Evolutionary conservation across 805 yeast species (phyloP), one percentile per base, ranked within the genome.

Genomic region (Blastobotrys robertii): DNA sequence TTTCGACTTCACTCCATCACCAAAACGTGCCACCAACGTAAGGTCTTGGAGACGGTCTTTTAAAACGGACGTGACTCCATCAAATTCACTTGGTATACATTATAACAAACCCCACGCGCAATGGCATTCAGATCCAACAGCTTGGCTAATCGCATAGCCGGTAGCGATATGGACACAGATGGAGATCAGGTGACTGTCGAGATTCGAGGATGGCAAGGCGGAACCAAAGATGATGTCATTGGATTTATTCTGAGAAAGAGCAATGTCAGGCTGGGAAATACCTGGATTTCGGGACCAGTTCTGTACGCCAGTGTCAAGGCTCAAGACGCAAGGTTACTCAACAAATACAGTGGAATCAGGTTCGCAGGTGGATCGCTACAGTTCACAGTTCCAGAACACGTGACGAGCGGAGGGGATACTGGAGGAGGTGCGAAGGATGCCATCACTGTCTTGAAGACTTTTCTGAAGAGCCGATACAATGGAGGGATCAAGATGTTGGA

Each of bases 131-230:
- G 14, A n/a, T 31, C 34, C 4, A 31, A 31, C 5, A 31, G 14
- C 14, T 7, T 31, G 14, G 14, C 34, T 4, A 31, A 12, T 9
- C 35, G 28, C 4, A 9, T 39, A 29, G 25, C 14, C 28, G 38
- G 25, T 19, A 19, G 25, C 6, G 25, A 19, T 10, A 25, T 25
- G 39, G 32, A 22, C 8, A 25, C 39, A 11, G 30, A 37, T 11
- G 13, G 34, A 22, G 41, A 38, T 10, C 14, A 19, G 30, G 67
- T 75, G 3, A 66, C 72, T 2, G 71, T 86, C 8, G 85, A 82
- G 49, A 70, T 86, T 8, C 64, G 70, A 32, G 85, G 87, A 37
- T 87, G 96, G 96, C 79, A 81, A 46, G 84, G 85, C 47, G 94
- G 87, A 1, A 59, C 81, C 1, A 69, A 71, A 46, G 77, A 72